Percentiles rank a stretch among this genome's conserved stretches.
These are phyloP conservation scores for Falciphora oryzae DNA, from an alignment of 2,329 filamentous ascomycete genomes.

Conservation along the genomic window DNA sequence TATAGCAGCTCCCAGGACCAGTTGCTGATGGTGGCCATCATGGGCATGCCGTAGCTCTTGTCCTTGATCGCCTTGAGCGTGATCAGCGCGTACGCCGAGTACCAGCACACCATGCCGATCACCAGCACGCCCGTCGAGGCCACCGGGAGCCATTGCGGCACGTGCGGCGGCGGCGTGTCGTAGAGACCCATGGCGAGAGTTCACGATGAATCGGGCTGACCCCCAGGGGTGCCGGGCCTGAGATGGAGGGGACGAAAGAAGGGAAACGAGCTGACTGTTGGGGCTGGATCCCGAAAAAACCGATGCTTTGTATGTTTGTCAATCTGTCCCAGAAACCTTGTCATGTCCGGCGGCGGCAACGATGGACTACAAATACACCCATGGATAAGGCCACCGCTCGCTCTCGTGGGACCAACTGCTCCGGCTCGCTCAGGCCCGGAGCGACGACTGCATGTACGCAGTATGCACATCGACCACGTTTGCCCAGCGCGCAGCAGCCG, in stretches of 20 bases:
- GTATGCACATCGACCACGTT: background rate
- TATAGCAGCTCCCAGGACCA: slow-evolving; percentile 48
- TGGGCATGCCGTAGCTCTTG: slow-evolving; percentile 42
- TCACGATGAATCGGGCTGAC: too few relatives aligned
- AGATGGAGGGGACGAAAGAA: background rate
- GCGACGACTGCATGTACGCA: background rate
- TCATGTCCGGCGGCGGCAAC: too few relatives aligned
- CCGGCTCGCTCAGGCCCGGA: background rate
- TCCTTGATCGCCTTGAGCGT: slow-evolving; percentile 37
- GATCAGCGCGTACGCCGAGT: slow-evolving; percentile 41
- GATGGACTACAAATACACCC: background rate
- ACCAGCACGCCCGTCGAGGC: slow-evolving; percentile 28
- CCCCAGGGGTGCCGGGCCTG: too few relatives aligned
- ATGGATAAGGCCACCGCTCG: too few relatives aligned
- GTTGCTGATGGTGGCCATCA: slow-evolving; percentile 43
- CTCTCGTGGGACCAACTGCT: background rate
- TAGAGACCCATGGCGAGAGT: slow-evolving; percentile 11
- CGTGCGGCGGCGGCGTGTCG: slow-evolving; percentile 30
- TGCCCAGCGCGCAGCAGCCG: background rate
- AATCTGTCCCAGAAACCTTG: background rate
- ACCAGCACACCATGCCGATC: slow-evolving; percentile 34
- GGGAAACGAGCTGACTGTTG: background rate
- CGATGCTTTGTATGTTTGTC: background rate
- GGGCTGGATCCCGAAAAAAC: background rate
- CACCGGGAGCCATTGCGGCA: slow-evolving; percentile 31